phyloP scores from a whole-genome alignment of 2,329 filamentous ascomycete species.

The Basipetospora chlamydospora region DNA sequence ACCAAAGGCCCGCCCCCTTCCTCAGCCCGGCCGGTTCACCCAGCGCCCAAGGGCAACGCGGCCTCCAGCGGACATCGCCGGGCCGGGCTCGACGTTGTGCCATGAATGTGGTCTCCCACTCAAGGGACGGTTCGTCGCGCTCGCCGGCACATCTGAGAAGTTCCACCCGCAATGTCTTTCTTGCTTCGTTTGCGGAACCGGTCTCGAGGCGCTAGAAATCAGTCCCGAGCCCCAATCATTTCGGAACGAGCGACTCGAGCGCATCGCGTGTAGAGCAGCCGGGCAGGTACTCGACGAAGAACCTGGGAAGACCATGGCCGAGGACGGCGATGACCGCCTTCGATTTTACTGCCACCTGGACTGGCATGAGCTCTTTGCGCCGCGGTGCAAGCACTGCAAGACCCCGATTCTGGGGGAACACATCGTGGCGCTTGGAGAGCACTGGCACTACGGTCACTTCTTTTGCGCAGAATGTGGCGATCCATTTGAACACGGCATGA shows the following conservation, averaged over 20 bases:
- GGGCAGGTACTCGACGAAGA: conserved; percentile 47
- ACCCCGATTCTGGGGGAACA: conserved; percentile 95
- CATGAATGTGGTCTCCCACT: conserved; percentile 75
- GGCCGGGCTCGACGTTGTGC: conserved; percentile 53
- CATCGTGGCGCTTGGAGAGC: conserved; percentile 80
- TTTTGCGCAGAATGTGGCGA: conserved; percentile 98
- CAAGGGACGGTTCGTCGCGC: conserved; percentile 75
- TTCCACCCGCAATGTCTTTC: conserved; percentile 92
- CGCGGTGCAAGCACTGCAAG: conserved; percentile 87
- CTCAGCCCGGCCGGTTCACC: conserved; percentile 22
- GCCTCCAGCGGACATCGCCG: conserved; percentile 32
- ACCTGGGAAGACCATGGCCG: conserved; percentile 47
- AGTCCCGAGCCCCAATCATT: conserved; percentile 73
- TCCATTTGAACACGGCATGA: conserved; percentile 62
- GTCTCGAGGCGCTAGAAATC: conserved; percentile 89
- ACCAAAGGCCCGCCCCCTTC: conserved; percentile 28
- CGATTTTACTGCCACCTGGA: conserved; percentile 98
- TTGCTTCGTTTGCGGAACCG: conserved; percentile 75
- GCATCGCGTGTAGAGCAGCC: conserved; percentile 48
- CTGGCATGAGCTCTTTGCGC: conserved; percentile 89
- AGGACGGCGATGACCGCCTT: conserved; percentile 58
- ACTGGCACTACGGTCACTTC: conserved; percentile 96
- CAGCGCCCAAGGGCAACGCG: conserved; percentile 12
- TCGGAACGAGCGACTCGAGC: conserved; percentile 55
- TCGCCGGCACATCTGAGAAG: conserved; percentile 55